Conservation (phyloP, 176 grass and related monocot genomes). For the Stipa capillata region DNA sequence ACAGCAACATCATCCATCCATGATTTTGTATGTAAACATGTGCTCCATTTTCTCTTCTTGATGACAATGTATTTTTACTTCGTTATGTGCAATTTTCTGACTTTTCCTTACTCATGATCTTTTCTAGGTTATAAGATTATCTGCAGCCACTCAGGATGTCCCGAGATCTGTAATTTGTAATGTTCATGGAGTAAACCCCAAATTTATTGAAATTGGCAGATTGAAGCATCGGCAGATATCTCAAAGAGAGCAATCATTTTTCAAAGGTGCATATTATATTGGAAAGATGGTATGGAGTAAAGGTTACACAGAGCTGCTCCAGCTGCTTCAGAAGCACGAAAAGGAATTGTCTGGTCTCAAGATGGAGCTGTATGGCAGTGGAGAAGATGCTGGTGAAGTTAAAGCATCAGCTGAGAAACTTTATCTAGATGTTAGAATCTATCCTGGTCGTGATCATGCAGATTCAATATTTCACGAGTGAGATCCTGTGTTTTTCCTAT, state of each 20-base stretch:
- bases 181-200: slow-evolving; percentile 97
- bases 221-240: slow-evolving; percentile 48
- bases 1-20: background rate
- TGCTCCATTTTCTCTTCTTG: background rate
- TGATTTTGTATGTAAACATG: background rate
- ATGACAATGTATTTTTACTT: background rate
- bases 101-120: background rate
- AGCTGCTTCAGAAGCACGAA: slow-evolving; percentile 62
- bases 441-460: slow-evolving; percentile 79
- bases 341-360: slow-evolving; percentile 57
- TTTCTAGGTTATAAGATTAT: slow-evolving; percentile 87
- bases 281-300: slow-evolving; percentile 99
- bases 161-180: slow-evolving; percentile 87
- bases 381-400: slow-evolving; percentile 77
- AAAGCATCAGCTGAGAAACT: slow-evolving; percentile 58
- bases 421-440: slow-evolving; percentile 54
- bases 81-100: background rate
- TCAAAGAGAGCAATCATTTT: slow-evolving; percentile 48
- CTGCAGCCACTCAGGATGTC: slow-evolving; percentile 86
- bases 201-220: slow-evolving; percentile 81
- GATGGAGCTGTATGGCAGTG: slow-evolving; percentile 92
- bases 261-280: slow-evolving; percentile 94
- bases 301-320: slow-evolving; percentile 82
- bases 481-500: background rate
- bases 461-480: slow-evolving; percentile 94